A percentile compares a stretch with the other conserved stretches of the same genome.
Evolutionary conservation across 176 grass and related monocot species (phyloP).

Genomic region (Cocos nucifera): DNA sequence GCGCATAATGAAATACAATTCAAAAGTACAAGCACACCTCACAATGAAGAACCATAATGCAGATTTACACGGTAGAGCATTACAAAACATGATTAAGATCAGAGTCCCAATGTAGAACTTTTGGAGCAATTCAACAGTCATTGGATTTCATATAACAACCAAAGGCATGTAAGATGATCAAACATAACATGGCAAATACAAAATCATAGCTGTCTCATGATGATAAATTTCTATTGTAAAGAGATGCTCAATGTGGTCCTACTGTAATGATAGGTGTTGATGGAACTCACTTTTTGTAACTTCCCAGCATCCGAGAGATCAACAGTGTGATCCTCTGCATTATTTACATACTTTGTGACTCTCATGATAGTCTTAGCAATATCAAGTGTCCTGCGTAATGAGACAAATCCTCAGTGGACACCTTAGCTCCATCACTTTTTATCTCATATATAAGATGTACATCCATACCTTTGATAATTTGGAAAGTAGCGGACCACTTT

Average conservation of each 20-base stretch:
- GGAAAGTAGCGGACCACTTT: slow-evolving; percentile 91
- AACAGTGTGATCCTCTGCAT: slow-evolving; percentile 70
- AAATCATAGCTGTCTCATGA: too few relatives aligned
- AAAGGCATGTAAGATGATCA: too few relatives aligned
- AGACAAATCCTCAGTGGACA: slow-evolving; percentile 27
- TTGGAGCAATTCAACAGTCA: too few relatives aligned
- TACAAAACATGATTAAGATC: too few relatives aligned
- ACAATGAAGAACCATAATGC: too few relatives aligned
- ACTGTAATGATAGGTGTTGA: too few relatives aligned
- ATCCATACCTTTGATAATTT: slow-evolving; percentile 64
- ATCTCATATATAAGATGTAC: not conserved
- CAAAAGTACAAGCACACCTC: not conserved
- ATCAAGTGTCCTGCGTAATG: slow-evolving; percentile 57
- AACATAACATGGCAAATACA: too few relatives aligned
- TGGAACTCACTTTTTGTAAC: slow-evolving; percentile 53
- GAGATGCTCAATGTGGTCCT: too few relatives aligned
- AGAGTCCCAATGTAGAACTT: too few relatives aligned
- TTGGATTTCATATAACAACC: too few relatives aligned
- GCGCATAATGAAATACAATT: not conserved
- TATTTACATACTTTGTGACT: slow-evolving; percentile 71
- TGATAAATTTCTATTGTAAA: too few relatives aligned
- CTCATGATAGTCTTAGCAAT: slow-evolving; percentile 68
- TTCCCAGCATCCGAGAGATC: slow-evolving; percentile 70
- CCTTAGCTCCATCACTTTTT: slow-evolving; percentile 6
- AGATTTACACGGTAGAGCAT: too few relatives aligned